phyloP scores from a whole-genome alignment of 495 filamentous ascomycete species.

The Xylaria longipes region DNA sequence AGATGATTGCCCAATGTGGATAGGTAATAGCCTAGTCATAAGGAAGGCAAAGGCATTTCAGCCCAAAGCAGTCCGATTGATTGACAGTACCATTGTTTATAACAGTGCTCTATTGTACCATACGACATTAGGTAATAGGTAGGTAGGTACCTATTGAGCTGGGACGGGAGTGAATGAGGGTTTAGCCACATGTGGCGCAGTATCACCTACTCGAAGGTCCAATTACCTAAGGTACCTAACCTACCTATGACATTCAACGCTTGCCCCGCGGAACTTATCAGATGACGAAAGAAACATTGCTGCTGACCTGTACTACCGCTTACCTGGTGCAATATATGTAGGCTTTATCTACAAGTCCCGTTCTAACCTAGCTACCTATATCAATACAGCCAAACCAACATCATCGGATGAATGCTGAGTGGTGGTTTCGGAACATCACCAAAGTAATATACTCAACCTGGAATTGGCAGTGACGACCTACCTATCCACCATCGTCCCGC shows the following conservation, averaged over 20 bases:
- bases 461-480: not conserved
- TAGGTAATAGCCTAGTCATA: not conserved
- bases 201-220: too few species aligned
- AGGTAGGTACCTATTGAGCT: too few species aligned
- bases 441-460: not conserved
- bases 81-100: not conserved
- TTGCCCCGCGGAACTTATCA: slow-evolving; percentile 14
- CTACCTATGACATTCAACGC: too few species aligned
- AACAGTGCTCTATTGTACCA: too few species aligned
- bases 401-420: not conserved
- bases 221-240: too few species aligned
- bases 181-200: not conserved
- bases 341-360: not conserved
- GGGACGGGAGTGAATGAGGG: too few species aligned
- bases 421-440: not conserved
- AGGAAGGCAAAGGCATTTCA: not conserved
- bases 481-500: not conserved
- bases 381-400: not conserved
- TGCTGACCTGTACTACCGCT: not conserved
- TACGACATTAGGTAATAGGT: too few species aligned
- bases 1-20: not conserved
- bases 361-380: not conserved
- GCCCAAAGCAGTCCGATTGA: not conserved
- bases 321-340: slow-evolving; percentile 5
- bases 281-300: slow-evolving; percentile 21